Conservation (phyloP, 164 flowering plant genomes). For the Vitis cinerea region DNA sequence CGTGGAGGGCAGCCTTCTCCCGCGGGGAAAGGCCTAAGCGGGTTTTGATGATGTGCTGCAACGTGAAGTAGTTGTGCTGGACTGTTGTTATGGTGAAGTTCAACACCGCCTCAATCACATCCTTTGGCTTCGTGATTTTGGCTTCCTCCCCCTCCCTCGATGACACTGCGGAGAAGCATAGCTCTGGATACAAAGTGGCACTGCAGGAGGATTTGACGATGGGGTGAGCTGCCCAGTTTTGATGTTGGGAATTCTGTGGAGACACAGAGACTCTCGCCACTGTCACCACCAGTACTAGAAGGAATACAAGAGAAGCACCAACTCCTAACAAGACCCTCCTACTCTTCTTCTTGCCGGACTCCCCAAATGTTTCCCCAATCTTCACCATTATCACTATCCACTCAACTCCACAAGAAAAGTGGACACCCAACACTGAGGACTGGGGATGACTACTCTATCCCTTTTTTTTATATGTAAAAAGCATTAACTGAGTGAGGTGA, state of each 20-base stretch:
- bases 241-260: not conserved
- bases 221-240: conserved; percentile 14
- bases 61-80: conserved; percentile 12
- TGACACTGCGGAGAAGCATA: conserved; percentile 29
- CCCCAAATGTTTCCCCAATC: no score
- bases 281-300: no score
- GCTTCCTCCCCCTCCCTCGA: conserved; percentile 3
- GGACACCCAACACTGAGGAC: no score
- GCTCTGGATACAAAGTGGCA: conserved; percentile 20
- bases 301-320: no score
- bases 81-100: conserved; percentile 17
- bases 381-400: no score
- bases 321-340: no score
- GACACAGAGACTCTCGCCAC: no score
- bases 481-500: no score
- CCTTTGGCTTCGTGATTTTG: conserved; percentile 12
- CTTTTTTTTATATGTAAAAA: no score
- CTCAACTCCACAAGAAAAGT: no score
- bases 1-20: conserved; percentile 50
- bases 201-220: conserved; percentile 26
- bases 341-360: no score
- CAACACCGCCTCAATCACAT: conserved; percentile 18
- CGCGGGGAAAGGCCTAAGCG: conserved; percentile 24
- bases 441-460: no score
- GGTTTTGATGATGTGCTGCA: conserved; percentile 9